phyloP scores from a whole-genome alignment of 345 rosid species.

The Alliaria petiolata region DNA sequence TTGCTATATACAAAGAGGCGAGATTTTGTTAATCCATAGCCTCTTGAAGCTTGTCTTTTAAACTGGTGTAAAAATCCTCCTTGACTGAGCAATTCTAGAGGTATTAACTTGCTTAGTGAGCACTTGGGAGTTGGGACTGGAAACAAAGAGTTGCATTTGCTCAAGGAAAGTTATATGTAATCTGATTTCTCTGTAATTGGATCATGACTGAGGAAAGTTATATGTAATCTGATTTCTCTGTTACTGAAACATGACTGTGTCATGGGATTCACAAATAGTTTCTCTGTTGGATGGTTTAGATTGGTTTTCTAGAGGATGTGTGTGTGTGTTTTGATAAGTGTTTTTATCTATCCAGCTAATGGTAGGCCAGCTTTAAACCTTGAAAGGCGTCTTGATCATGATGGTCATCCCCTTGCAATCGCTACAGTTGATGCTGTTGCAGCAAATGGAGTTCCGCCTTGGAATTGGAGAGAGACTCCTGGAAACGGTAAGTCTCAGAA shows the following conservation, averaged over 20 bases:
- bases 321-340: slow-evolving; percentile 8
- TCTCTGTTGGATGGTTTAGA: slow-evolving; percentile 10
- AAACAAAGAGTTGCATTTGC: slow-evolving; percentile 1
- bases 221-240: neutral
- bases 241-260: neutral
- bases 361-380: slow-evolving; percentile 84
- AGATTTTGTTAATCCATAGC: neutral
- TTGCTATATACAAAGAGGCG: neutral
- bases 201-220: neutral
- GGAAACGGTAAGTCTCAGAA: slow-evolving; percentile 60
- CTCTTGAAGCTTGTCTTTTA: slow-evolving; percentile 13
- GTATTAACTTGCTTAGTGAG: neutral
- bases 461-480: slow-evolving; percentile 98
- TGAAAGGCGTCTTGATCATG: slow-evolving; percentile 93
- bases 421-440: slow-evolving; percentile 80
- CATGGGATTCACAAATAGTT: neutral
- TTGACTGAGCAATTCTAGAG: neutral
- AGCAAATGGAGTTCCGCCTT: slow-evolving; percentile 89
- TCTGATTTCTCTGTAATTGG: neutral
- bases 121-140: slow-evolving; percentile 17
- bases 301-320: slow-evolving; percentile 1
- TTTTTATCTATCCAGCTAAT: slow-evolving; percentile 49
- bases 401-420: slow-evolving; percentile 93
- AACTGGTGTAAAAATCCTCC: neutral
- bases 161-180: neutral